These are phyloP conservation scores for Eucalyptus sideroxylon DNA, from an alignment of 345 rosid species.

Conservation along the genomic window DNA sequence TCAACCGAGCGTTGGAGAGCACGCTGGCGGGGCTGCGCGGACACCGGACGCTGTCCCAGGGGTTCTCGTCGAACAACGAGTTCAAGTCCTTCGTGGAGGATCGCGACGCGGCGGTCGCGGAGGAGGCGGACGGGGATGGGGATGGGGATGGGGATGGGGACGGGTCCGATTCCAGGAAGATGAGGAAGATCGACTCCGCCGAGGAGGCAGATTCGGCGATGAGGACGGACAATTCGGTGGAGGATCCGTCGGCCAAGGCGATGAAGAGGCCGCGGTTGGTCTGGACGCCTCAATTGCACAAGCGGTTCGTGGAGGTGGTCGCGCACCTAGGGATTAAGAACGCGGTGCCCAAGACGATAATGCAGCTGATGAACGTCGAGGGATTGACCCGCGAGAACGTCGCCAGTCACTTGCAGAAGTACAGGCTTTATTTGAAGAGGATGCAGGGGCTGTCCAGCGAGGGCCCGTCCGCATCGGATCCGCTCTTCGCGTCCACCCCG, in stretches of 20 bases:
- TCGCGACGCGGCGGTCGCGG: slow-evolving; percentile 21
- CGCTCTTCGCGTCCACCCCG: slow-evolving; percentile 71
- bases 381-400: slow-evolving; percentile 94
- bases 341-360: slow-evolving; percentile 97
- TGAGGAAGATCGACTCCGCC: slow-evolving; percentile 32
- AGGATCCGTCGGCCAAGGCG: slow-evolving; percentile 54
- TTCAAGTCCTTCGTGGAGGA: slow-evolving; percentile 21
- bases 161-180: slow-evolving; percentile 47
- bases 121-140: slow-evolving; percentile 3
- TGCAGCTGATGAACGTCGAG: slow-evolving; percentile 98
- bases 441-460: slow-evolving; percentile 69
- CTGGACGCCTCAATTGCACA: slow-evolving; percentile 97
- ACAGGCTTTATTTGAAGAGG: slow-evolving; percentile 76
- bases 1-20: slow-evolving; percentile 53
- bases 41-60: slow-evolving; percentile 2
- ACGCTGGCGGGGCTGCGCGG: slow-evolving; percentile 53
- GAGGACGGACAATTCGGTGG: slow-evolving; percentile 31
- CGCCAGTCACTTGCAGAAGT: slow-evolving; percentile 89
- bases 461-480: slow-evolving; percentile 65
- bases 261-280: slow-evolving; percentile 75
- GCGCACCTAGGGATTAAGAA: slow-evolving; percentile 76
- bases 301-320: slow-evolving; percentile 92
- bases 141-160: background rate
- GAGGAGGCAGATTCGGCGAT: slow-evolving; percentile 83
- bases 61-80: slow-evolving; percentile 19